Percentiles rank a stretch among this genome's conserved stretches.
These are phyloP conservation scores for Phaeosphaeriaceae sp. DNA, from an alignment of 2,329 filamentous ascomycete species.

Conservation along the genomic window DNA sequence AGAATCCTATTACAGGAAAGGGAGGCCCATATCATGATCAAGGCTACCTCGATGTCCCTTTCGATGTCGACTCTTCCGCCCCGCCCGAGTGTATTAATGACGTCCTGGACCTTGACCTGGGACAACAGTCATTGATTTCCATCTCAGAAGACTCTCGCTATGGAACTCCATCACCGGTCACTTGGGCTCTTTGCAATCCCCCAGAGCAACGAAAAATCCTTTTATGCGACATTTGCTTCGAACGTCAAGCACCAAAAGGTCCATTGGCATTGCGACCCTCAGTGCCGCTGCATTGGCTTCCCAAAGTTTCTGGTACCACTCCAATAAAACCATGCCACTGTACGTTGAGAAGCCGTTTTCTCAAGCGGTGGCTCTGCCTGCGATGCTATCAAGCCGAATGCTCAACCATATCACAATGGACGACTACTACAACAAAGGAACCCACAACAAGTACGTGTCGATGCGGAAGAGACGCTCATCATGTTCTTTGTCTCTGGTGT, in stretches of 20 bases:
- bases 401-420: background rate
- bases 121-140: conserved; percentile 18
- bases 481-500: conserved; percentile 26
- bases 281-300: background rate
- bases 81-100: conserved; percentile 33
- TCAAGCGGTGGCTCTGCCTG: conserved; percentile 32
- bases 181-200: conserved; percentile 30
- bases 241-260: background rate
- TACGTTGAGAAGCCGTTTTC: conserved; percentile 22
- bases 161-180: conserved; percentile 35
- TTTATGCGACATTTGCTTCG: conserved; percentile 1
- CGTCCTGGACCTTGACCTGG: conserved; percentile 35
- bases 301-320: background rate
- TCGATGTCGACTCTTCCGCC: conserved; percentile 22
- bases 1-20: conserved; percentile 10
- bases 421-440: background rate
- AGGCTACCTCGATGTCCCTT: conserved; percentile 39
- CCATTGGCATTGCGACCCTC: no score
- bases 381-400: conserved; percentile 25
- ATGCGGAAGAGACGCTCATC: conserved; percentile 13
- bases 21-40: conserved; percentile 37
- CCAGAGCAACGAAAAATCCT: conserved; percentile 26
- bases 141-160: conserved; percentile 26
- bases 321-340: conserved; percentile 16
- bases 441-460: conserved; percentile 1